Conservation (phyloP, 768 basidiomycete species). For the Leccinum fibrillosum region DNA sequence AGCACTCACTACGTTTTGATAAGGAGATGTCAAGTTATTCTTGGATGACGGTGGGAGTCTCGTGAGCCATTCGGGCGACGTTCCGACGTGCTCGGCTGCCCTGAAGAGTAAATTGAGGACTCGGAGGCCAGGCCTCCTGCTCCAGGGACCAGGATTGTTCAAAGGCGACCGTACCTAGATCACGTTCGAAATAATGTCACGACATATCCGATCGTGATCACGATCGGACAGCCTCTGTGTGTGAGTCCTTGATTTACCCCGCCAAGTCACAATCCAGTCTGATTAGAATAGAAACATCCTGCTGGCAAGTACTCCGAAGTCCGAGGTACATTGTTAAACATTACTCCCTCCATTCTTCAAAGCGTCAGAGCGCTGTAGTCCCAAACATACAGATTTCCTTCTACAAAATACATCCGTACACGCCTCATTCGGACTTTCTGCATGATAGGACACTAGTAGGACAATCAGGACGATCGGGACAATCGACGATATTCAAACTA, state of each 20-base stretch:
- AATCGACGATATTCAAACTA: background rate
- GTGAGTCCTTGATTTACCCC: background rate
- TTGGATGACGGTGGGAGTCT: background rate
- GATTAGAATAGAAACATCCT: too few relatives aligned
- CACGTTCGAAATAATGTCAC: too few relatives aligned
- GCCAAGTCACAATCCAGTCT: too few relatives aligned
- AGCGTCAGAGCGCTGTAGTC: background rate
- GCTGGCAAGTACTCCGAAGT: too few relatives aligned
- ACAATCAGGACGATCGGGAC: background rate
- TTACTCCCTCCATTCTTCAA: too few relatives aligned
- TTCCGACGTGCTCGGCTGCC: background rate
- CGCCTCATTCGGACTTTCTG: background rate
- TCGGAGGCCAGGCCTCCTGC: background rate
- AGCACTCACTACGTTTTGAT: background rate
- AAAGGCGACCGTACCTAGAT: too few relatives aligned
- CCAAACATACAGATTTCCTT: background rate
- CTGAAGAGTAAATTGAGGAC: background rate
- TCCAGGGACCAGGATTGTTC: too few relatives aligned
- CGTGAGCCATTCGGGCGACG: background rate
- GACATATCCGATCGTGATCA: background rate
- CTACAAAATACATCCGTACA: background rate
- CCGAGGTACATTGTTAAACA: too few relatives aligned
- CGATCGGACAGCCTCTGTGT: background rate
- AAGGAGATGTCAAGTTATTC: background rate
- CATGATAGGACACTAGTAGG: background rate